These are phyloP conservation scores for Gentiana macrophylla DNA, from an alignment of 257 asterid genomes.

Conservation along the genomic window DNA sequence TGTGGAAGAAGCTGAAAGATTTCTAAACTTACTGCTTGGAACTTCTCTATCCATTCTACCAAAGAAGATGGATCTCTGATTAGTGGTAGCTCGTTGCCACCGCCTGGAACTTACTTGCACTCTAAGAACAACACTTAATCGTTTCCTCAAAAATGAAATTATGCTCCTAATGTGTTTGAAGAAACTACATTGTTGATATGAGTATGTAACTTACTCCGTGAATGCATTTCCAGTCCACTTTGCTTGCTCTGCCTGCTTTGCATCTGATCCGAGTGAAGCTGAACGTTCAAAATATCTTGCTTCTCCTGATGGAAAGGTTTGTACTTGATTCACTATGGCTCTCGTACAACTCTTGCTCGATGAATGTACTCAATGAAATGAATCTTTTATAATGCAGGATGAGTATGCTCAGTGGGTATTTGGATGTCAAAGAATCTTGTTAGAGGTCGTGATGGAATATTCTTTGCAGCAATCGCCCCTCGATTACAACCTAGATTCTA, in stretches of 20 bases:
- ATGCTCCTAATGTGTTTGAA: too few relatives aligned
- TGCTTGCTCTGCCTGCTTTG: slow-evolving; percentile 72
- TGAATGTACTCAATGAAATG: slow-evolving; percentile 11
- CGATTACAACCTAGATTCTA: slow-evolving; percentile 94
- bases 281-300: slow-evolving; percentile 75
- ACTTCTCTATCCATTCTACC: slow-evolving; percentile 73
- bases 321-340: slow-evolving; percentile 10
- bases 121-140: slow-evolving; percentile 71
- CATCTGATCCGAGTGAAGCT: slow-evolving; percentile 78
- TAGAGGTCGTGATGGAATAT: slow-evolving; percentile 91
- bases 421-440: slow-evolving; percentile 78
- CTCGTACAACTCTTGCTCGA: not conserved
- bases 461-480: slow-evolving; percentile 93
- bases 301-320: slow-evolving; percentile 96
- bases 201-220: slow-evolving; percentile 4
- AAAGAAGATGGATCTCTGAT: slow-evolving; percentile 79
- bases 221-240: slow-evolving; percentile 47
- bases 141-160: slow-evolving; percentile 60
- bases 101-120: slow-evolving; percentile 88
- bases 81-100: slow-evolving; percentile 55
- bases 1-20: slow-evolving; percentile 84
- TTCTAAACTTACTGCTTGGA: slow-evolving; percentile 60
- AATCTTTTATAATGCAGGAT: slow-evolving; percentile 38
- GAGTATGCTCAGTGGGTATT: slow-evolving; percentile 80
- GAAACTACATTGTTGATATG: not conserved